A percentile compares a stretch with the other conserved stretches of the same genome.
phyloP scores from a whole-genome alignment of 768 basidiomycete genomes.

The Psilocybe sp. region DNA sequence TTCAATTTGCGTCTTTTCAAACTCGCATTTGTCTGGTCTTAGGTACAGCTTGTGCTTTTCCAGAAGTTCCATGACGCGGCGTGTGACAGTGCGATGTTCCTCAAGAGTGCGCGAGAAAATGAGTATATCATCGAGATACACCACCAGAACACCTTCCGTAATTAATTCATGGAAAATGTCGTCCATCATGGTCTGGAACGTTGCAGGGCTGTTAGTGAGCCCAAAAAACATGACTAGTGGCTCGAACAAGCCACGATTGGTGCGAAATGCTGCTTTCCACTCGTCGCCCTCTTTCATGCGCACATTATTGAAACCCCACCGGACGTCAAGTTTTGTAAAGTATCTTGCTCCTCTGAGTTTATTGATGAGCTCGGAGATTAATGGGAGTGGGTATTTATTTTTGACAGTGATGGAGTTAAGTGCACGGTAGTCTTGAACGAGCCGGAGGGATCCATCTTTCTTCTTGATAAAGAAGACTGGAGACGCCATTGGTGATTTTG shows the following conservation, averaged over 20 bases:
- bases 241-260: slow-evolving; percentile 15
- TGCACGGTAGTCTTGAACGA: slow-evolving; percentile 25
- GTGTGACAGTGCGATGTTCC: slow-evolving; percentile 12
- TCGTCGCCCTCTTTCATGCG: slow-evolving; percentile 32
- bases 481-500: slow-evolving; percentile 14
- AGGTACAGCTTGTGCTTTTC: slow-evolving; percentile 29
- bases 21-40: slow-evolving; percentile 37
- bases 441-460: slow-evolving; percentile 17
- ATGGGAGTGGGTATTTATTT: slow-evolving; percentile 29
- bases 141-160: slow-evolving; percentile 30
- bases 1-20: slow-evolving; percentile 25
- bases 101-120: slow-evolving; percentile 23
- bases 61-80: slow-evolving; percentile 20
- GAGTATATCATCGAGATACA: slow-evolving; percentile 32
- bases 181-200: slow-evolving; percentile 34
- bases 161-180: slow-evolving; percentile 27
- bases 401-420: slow-evolving; percentile 28
- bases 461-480: slow-evolving; percentile 14
- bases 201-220: slow-evolving; percentile 29
- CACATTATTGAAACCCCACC: slow-evolving; percentile 32
- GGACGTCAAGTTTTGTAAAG: slow-evolving; percentile 37
- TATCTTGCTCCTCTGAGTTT: slow-evolving; percentile 16
- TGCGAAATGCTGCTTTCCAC: slow-evolving; percentile 39
- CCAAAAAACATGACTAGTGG: slow-evolving; percentile 36
- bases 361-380: slow-evolving; percentile 24